Conservation (phyloP, 129 eudicot species). For the Flaveria linearis region DNA sequence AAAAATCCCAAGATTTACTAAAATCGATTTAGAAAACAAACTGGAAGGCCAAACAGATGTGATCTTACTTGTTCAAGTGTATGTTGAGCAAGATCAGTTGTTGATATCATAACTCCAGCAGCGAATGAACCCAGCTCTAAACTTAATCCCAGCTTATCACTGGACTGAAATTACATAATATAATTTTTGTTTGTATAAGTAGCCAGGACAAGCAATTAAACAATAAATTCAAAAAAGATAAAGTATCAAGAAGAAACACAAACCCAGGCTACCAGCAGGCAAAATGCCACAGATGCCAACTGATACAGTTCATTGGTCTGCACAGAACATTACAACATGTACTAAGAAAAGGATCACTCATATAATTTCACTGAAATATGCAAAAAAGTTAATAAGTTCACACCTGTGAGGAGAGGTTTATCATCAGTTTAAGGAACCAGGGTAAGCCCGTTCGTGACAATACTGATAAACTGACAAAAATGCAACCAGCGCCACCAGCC, state of each 20-base stretch:
- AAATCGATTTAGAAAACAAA: slow-evolving; percentile 1
- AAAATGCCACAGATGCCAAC: slow-evolving; percentile 93
- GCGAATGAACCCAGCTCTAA: slow-evolving; percentile 98
- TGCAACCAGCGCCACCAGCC: slow-evolving; percentile 88
- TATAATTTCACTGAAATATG: background rate
- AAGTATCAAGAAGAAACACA: slow-evolving; percentile 33
- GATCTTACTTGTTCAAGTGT: slow-evolving; percentile 92
- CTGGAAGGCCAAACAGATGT: slow-evolving; percentile 19
- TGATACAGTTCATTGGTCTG: slow-evolving; percentile 99
- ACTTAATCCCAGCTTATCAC: slow-evolving; percentile 97
- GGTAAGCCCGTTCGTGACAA: slow-evolving; percentile 85
- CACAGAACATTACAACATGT: slow-evolving; percentile 26
- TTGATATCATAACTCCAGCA: slow-evolving; percentile 99
- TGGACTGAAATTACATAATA: slow-evolving; percentile 62
- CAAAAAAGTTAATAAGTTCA: slow-evolving; percentile 2
- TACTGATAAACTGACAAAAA: slow-evolving; percentile 81
- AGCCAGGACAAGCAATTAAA: background rate
- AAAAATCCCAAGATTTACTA: background rate
- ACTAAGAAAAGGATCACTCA: background rate
- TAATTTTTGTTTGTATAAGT: slow-evolving; percentile 12
- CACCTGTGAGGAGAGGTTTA: slow-evolving; percentile 98
- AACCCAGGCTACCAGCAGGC: slow-evolving; percentile 99
- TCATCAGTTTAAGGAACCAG: slow-evolving; percentile 96
- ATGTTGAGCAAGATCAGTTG: slow-evolving; percentile 98
- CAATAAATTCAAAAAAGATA: background rate